A percentile compares a stretch with the other conserved stretches of the same genome.
These are phyloP conservation scores for Wickerhamomyces bovis DNA, from an alignment of 805 yeast genomes.

Conservation along the genomic window DNA sequence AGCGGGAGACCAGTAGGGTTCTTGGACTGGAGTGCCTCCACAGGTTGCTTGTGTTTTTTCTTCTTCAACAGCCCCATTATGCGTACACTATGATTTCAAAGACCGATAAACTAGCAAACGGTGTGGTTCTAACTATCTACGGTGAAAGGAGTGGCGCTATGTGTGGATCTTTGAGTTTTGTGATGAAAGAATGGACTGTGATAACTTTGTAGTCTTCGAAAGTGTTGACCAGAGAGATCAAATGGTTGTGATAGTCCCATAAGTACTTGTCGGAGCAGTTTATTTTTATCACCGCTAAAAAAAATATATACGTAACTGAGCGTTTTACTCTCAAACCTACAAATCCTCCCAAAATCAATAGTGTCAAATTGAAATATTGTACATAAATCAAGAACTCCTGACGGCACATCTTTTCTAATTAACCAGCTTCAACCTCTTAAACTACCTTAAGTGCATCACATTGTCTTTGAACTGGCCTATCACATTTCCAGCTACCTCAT, in stretches of 20 bases:
- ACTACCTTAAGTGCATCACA: conserved; percentile 24
- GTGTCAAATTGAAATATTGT: not conserved
- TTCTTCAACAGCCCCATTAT: conserved; percentile 20
- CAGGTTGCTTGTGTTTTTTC: conserved; percentile 12
- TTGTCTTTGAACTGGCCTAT: conserved; percentile 35
- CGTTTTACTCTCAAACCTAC: not conserved
- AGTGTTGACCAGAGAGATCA: not conserved
- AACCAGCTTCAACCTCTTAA: too few relatives aligned
- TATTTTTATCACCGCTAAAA: not conserved
- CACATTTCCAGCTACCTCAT: conserved; percentile 61
- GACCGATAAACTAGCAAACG: not conserved
- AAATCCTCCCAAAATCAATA: too few relatives aligned
- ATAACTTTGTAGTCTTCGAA: not conserved
- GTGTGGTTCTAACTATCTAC: not conserved
- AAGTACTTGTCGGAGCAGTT: not conserved
- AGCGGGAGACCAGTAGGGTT: conserved; percentile 21
- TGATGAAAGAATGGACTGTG: not conserved
- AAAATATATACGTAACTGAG: too few relatives aligned
- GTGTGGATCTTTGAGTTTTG: not conserved
- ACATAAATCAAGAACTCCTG: too few relatives aligned
- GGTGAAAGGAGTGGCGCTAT: not conserved
- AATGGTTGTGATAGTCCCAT: not conserved
- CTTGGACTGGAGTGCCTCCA: conserved; percentile 15
- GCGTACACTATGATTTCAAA: not conserved
- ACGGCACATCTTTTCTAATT: not conserved